These are phyloP conservation scores for Starmerella apicola DNA, from an alignment of 805 yeast genomes.

Conservation along the genomic window DNA sequence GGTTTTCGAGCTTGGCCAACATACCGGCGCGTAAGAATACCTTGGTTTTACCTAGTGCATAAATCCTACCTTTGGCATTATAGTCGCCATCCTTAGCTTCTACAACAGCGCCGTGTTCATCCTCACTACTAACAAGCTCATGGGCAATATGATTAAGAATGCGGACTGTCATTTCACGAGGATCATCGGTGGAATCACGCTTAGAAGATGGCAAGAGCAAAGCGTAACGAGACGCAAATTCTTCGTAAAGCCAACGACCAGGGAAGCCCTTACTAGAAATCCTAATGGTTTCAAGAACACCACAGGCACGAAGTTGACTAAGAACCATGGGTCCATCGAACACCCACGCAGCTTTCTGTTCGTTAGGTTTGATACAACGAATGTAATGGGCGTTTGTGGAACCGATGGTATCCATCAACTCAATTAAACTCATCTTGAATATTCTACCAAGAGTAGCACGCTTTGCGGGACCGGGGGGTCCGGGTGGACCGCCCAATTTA, in stretches of 20 bases:
- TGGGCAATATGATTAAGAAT: conserved; percentile 36
- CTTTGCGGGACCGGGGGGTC: conserved; percentile 33
- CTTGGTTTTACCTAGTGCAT: conserved; percentile 67
- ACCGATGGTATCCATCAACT: conserved; percentile 82
- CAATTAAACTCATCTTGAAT: conserved; percentile 83
- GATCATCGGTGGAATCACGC: conserved; percentile 41
- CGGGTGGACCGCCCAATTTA: conserved; percentile 17
- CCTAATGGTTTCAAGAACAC: conserved; percentile 92
- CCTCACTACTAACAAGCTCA: conserved; percentile 45
- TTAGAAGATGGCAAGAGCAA: conserved; percentile 60
- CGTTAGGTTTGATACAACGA: conserved; percentile 95
- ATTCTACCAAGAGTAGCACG: conserved; percentile 91
- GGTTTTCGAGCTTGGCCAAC: conserved; percentile 79
- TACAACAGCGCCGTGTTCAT: background rate
- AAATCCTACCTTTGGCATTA: conserved; percentile 18
- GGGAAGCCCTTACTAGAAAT: conserved; percentile 98
- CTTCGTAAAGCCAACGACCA: conserved; percentile 87
- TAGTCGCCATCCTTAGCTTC: conserved; percentile 1
- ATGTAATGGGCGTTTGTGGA: conserved; percentile 94
- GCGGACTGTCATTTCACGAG: conserved; percentile 51
- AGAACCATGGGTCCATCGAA: conserved; percentile 92
- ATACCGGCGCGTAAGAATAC: conserved; percentile 95
- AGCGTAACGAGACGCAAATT: conserved; percentile 81
- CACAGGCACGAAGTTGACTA: conserved; percentile 93
- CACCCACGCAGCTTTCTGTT: conserved; percentile 87